Conservation (phyloP, 1,284 basidiomycete species). For the Serendipita sp. region DNA sequence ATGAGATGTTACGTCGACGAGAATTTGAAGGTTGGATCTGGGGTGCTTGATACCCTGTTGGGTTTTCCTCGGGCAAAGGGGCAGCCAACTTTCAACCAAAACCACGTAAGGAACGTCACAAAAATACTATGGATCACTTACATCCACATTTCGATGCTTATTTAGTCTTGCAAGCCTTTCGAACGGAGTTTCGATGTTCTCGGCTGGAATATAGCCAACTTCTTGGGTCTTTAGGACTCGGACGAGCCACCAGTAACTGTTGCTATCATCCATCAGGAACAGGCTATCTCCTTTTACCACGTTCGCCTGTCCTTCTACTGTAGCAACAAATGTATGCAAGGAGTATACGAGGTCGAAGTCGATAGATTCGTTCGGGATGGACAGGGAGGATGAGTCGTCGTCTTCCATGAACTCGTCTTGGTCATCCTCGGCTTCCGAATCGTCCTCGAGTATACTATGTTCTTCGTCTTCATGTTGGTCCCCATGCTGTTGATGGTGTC, state of each 20-base stretch:
- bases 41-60: too few relatives aligned
- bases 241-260: slow-evolving; percentile 98
- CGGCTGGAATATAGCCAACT: slow-evolving; percentile 98
- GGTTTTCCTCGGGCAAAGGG: neutral
- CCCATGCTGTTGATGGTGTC: slow-evolving; percentile 15
- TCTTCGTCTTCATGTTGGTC: slow-evolving; percentile 49
- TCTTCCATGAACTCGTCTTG: slow-evolving; percentile 51
- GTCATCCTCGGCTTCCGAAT: slow-evolving; percentile 57
- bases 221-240: slow-evolving; percentile 94
- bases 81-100: neutral
- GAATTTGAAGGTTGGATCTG: slow-evolving; percentile 13
- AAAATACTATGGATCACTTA: slow-evolving; percentile 28
- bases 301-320: slow-evolving; percentile 90
- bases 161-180: slow-evolving; percentile 90
- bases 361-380: slow-evolving; percentile 79
- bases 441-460: slow-evolving; percentile 64
- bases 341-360: slow-evolving; percentile 85
- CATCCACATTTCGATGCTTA: slow-evolving; percentile 95
- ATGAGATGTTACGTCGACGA: slow-evolving; percentile 35
- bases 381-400: slow-evolving; percentile 57
- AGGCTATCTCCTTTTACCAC: slow-evolving; percentile 93
- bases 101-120: neutral
- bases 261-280: slow-evolving; percentile 87
- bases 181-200: slow-evolving; percentile 98
- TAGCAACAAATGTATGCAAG: slow-evolving; percentile 85